Percentiles rank a stretch among this genome's conserved stretches.
These are phyloP conservation scores for Nakazawaea populi DNA, from an alignment of 805 yeast genomes.

Conservation along the genomic window DNA sequence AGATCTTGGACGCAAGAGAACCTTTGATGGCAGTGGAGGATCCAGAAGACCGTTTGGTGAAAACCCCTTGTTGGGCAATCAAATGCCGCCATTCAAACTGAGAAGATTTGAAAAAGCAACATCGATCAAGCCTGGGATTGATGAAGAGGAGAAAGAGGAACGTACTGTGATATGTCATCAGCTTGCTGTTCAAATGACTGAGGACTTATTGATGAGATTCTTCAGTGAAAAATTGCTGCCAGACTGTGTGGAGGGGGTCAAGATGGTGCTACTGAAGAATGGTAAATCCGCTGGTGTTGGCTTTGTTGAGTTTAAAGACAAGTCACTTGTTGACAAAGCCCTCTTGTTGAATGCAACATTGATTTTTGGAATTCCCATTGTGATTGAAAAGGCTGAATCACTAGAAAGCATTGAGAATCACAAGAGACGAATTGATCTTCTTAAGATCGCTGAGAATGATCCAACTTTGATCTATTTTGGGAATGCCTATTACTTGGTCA, in stretches of 20 bases:
- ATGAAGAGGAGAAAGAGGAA: neutral
- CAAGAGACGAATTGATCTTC: neutral
- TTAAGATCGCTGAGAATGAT: neutral
- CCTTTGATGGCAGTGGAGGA: neutral
- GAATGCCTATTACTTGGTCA: neutral
- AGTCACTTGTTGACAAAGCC: neutral
- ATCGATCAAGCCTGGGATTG: neutral
- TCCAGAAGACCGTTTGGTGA: neutral
- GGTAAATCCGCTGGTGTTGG: neutral
- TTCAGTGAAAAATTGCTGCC: slow-evolving; percentile 1
- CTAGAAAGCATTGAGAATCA: neutral
- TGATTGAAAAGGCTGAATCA: neutral
- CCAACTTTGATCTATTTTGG: neutral
- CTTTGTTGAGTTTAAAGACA: neutral
- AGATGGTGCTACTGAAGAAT: neutral
- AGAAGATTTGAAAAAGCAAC: neutral
- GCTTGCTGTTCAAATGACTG: neutral
- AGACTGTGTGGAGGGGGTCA: neutral
- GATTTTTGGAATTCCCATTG: neutral
- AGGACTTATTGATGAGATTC: neutral
- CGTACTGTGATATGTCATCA: neutral
- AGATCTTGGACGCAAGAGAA: neutral
- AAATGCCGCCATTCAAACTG: neutral
- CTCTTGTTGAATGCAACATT: neutral
- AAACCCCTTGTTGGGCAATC: neutral